Evolutionary conservation across 495 filamentous ascomycete genomes (phyloP).

Genomic region (Podospora pseudopauciseta): DNA sequence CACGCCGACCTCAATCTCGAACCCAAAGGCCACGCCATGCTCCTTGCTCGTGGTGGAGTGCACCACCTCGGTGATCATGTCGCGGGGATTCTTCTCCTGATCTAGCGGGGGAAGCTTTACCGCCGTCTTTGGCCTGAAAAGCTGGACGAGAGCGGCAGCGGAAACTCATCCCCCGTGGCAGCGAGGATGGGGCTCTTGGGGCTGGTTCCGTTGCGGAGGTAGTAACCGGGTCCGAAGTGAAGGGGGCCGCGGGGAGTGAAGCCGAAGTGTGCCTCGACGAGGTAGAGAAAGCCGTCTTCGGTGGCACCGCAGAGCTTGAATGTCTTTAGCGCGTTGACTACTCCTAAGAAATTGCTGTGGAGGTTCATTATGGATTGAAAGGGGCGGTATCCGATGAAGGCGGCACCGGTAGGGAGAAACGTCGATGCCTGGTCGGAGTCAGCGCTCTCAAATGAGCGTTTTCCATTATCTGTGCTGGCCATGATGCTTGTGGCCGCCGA

Average conservation of each 20-base stretch:
- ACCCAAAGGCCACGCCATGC: too few species aligned
- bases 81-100: constrained; percentile 8
- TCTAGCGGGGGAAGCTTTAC: constrained; percentile 12
- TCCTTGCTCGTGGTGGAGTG: too few species aligned
- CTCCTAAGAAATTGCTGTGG: constrained; percentile 12
- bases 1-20: too few species aligned
- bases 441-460: not conserved
- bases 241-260: constrained; percentile 12
- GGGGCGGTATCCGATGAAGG: constrained; percentile 13
- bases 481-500: too few species aligned
- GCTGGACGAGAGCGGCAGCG: constrained; percentile 7
- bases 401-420: not conserved
- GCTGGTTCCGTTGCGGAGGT: constrained; percentile 17
- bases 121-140: constrained; percentile 3
- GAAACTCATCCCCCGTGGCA: constrained; percentile 13
- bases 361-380: constrained; percentile 18
- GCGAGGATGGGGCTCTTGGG: constrained; percentile 11
- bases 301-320: constrained; percentile 14
- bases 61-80: too few species aligned
- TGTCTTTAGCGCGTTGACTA: constrained; percentile 5
- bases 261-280: constrained; percentile 13
- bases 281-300: constrained; percentile 7
- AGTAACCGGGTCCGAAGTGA: constrained; percentile 10
- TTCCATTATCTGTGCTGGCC: too few species aligned
- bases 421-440: not conserved